A percentile compares a stretch with the other conserved stretches of the same genome.
phyloP scores from a whole-genome alignment of 495 filamentous ascomycete genomes.

The Penicillium subrubescens region DNA sequence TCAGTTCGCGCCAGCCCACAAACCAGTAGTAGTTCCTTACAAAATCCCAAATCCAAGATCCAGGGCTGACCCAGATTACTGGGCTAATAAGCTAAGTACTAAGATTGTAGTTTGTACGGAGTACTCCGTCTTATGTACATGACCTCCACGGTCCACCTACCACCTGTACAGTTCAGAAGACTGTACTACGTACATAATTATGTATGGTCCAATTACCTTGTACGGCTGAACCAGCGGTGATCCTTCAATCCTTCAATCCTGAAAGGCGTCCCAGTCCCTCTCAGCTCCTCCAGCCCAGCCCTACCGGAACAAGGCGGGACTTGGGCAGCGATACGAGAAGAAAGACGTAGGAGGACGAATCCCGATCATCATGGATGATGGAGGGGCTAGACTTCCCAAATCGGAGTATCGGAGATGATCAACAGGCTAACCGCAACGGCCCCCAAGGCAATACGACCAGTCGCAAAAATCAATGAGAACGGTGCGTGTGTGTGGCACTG shows the following conservation, averaged over 20 bases:
- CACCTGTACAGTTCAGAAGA: too few relatives aligned
- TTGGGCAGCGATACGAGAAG: too few relatives aligned
- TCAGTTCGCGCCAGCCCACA: conserved; percentile 18
- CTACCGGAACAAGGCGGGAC: too few relatives aligned
- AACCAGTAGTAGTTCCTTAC: not conserved
- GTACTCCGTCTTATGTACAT: not conserved
- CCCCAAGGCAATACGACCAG: not conserved
- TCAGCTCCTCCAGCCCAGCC: too few relatives aligned
- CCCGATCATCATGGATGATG: too few relatives aligned
- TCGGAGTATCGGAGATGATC: not conserved
- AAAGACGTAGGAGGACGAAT: too few relatives aligned
- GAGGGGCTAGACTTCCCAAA: not conserved
- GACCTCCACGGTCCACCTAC: too few relatives aligned
- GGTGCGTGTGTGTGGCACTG: not conserved
- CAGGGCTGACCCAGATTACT: not conserved
- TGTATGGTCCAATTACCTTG: not conserved
- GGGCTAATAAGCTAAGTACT: too few relatives aligned
- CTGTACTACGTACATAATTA: not conserved
- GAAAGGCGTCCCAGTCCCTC: not conserved
- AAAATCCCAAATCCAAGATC: not conserved
- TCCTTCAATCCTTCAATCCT: not conserved
- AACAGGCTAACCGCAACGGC: not conserved
- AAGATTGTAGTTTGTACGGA: not conserved
- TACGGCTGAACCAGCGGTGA: not conserved
- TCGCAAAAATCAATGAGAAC: not conserved